These are phyloP conservation scores for Tubosaeta sp. DNA, from an alignment of 768 basidiomycete species.

Conservation along the genomic window DNA sequence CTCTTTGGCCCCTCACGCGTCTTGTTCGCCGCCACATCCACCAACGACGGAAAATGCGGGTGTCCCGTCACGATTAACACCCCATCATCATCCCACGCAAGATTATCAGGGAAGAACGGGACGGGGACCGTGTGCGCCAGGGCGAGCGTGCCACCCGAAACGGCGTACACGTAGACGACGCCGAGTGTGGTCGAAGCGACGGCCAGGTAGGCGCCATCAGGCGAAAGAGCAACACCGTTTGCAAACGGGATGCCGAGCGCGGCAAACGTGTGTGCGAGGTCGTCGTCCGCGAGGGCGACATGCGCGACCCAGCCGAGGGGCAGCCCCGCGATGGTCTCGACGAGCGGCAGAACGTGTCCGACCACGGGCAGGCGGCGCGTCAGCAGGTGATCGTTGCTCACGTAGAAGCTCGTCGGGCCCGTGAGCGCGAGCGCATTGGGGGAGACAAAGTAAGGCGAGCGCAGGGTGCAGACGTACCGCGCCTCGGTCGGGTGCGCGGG, in stretches of 20 bases:
- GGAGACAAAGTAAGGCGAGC: conserved; percentile 53
- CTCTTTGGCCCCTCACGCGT: conserved; percentile 23
- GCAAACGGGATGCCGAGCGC: conserved; percentile 56
- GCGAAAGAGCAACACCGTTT: conserved; percentile 65
- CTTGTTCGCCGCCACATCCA: conserved; percentile 41
- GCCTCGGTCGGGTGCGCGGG: conserved; percentile 42
- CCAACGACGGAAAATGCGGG: conserved; percentile 55
- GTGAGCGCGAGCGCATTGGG: conserved; percentile 67
- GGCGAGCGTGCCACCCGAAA: conserved; percentile 42
- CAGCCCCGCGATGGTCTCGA: conserved; percentile 53
- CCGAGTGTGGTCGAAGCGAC: conserved; percentile 51
- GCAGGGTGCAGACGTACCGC: conserved; percentile 56
- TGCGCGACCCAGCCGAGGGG: conserved; percentile 61
- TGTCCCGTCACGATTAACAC: conserved; percentile 61
- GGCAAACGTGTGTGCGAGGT: conserved; percentile 36
- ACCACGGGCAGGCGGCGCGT: conserved; percentile 56
- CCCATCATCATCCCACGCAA: conserved; percentile 47
- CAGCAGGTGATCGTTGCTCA: conserved; percentile 68
- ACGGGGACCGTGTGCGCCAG: conserved; percentile 43
- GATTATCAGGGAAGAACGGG: conserved; percentile 63
- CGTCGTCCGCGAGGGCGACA: conserved; percentile 36
- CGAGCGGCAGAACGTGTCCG: conserved; percentile 47
- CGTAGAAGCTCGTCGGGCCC: conserved; percentile 63
- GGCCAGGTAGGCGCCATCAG: conserved; percentile 46
- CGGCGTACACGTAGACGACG: conserved; percentile 48